Base-by-base conservation (phyloP, 1,284 basidiomycete species). In the Wallemia mellicola region DNA sequence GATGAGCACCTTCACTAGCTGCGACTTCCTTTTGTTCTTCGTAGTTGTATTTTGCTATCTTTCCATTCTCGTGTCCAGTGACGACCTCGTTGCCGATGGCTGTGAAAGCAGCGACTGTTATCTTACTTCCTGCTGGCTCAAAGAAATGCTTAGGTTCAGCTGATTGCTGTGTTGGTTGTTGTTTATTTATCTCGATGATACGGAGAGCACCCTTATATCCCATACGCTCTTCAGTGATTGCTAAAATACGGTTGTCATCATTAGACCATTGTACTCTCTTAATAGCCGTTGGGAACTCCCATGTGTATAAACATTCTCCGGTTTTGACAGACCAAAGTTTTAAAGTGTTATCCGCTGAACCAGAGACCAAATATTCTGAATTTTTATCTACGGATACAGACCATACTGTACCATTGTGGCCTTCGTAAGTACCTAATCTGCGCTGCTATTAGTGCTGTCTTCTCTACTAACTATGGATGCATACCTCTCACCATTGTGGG, bases 231-330 rank as follows among this genome's bases (percentile, higher is more conserved):
- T 98, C 94, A 1, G 94, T 98, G 65, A 96, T 85, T 67, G 86
- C 88, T 28, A 96, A 80, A 54, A 92, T 75, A 68, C 80, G 77
- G 59, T 79, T 77, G 70, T 87, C 86, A 67, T 88, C 83, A 64
- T 86, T 84, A 70, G 81, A 88, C 69, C 69, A 72, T 15, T 82
- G 79, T 27, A 96, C 92, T 58, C 92, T 77, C 76, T 95, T 96
- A 65, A 96, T 86, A 1, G 94, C 92, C 0, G 92, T 98, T 54
- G 86, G 83, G 75, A 96, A 96, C 71, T 96, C 92, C 94, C 94
- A 98, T 2, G 77, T 80, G 69, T 80, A 83, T 55, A 94, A 75
- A 68, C 86, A 91, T 72, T 91, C 86, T 63, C 92, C 94, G 1
- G 82, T 85, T 60, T 79, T 73, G 27, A 95, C 85, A 60, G 79